These are phyloP conservation scores for Endocarpon pusillum DNA, from an alignment of 495 filamentous ascomycete species.

Conservation along the genomic window DNA sequence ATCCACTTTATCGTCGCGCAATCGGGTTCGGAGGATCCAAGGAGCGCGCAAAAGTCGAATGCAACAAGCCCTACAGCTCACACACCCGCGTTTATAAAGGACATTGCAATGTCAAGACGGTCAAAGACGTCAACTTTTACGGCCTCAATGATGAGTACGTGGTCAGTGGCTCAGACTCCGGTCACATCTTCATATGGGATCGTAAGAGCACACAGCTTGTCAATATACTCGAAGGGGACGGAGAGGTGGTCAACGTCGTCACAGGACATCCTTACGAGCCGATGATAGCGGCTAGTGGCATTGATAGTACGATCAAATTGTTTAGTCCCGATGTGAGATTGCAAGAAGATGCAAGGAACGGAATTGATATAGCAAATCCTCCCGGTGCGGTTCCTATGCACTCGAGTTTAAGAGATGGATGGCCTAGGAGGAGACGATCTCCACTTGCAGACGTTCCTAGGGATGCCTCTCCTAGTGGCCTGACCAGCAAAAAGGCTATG, in stretches of 20 bases:
- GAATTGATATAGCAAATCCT: constrained; percentile 35
- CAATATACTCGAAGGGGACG: constrained; percentile 54
- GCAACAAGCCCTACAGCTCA: constrained; percentile 35
- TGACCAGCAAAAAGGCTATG: constrained; percentile 40
- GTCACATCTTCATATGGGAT: constrained; percentile 58
- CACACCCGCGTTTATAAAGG: constrained; percentile 44
- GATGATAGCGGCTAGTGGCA: constrained; percentile 50
- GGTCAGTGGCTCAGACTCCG: constrained; percentile 51
- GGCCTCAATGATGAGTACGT: constrained; percentile 61
- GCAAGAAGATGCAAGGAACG: constrained; percentile 38
- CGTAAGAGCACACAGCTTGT: constrained; percentile 43
- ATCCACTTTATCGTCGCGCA: constrained; percentile 9
- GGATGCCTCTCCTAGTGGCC: constrained; percentile 18
- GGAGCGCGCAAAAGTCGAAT: constrained; percentile 29
- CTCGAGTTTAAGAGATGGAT: constrained; percentile 6
- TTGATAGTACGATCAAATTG: constrained; percentile 61
- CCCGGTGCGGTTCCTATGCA: constrained; percentile 23
- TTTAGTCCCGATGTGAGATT: constrained; percentile 47
- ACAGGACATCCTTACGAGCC: constrained; percentile 62
- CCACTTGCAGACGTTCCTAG: too few relatives aligned
- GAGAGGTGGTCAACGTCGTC: constrained; percentile 58
- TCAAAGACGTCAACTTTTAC: constrained; percentile 62
- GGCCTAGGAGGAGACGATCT: too few relatives aligned
- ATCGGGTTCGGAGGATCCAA: constrained; percentile 17
- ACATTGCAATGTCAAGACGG: constrained; percentile 58